Evolutionary conservation across 2,329 filamentous ascomycete species (phyloP), one percentile per base, ranked within the genome.

Genomic region (Aspergillus sp.): DNA sequence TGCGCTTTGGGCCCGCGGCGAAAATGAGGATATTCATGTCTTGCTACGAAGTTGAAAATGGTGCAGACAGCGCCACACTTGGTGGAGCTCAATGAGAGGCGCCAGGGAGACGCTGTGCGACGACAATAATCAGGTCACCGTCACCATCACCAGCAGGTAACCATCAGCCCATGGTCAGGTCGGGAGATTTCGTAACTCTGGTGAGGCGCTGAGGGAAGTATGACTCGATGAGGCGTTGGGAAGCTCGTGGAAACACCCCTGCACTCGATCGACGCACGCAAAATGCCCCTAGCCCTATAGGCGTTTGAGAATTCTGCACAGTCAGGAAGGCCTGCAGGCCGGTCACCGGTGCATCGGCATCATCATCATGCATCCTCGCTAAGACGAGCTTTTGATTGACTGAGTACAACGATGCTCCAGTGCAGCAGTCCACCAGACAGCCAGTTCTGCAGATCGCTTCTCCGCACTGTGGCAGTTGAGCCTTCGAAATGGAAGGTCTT

Each of bases 391-490:
- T 43, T 33, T 53, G 51, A 53, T 53, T 53, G 41, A 41, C 12
- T 25, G 33, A 39, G 39, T 35, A 14, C 35, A 40, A 50, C 31
- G 25, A 33, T 23, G 19, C 17, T 15, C 12, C 15, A 37, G 35
- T 7, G 12, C 35, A 27, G 35, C 15, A 37, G 35, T 4, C 35
- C 35, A 27, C 27, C 27, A 39, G 15, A 3, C 41, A 33, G 41
- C 27, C 40, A 45, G 50, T 45, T 23, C 56, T 47, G 52, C 41
- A 56, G 40, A 47, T 53, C 52, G 44, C 55, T 56, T 57, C 55
- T 54, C 54, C 54, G 55, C 50, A 56, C 41, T 35, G 40, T 39
- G 41, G 39, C 33, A 45, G 37, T 50, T 55, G 35, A 37, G 35
- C 12, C 35, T 37, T 37, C 12, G 14, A 37, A n/a, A 37, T 44